A percentile compares a stretch with the other conserved stretches of the same genome.
Conservation (phyloP, 768 basidiomycete genomes). For the Mycena olivaceomarginata region DNA sequence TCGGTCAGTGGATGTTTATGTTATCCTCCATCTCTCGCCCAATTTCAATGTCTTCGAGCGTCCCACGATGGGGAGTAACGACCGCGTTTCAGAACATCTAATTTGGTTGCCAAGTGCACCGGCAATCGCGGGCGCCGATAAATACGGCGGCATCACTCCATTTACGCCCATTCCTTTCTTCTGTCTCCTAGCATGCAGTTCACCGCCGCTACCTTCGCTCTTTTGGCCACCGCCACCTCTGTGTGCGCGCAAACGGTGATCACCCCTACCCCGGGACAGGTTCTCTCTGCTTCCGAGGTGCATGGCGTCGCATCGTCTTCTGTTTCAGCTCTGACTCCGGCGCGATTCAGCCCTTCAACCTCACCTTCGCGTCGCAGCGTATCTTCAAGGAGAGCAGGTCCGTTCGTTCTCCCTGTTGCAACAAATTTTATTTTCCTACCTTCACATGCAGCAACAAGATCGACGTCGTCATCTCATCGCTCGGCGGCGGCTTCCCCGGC, state of each 20-base stretch:
- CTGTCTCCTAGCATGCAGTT: background rate
- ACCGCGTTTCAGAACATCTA: no score
- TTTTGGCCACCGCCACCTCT: background rate
- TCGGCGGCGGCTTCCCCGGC: background rate
- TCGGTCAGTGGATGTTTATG: no score
- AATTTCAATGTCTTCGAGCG: no score
- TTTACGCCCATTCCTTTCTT: no score
- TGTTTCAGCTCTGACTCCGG: no score
- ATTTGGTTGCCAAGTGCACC: no score
- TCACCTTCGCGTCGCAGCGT: slow-evolving; percentile 4
- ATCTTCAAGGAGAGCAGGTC: slow-evolving; percentile 17
- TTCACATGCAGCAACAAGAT: background rate
- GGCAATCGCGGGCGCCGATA: no score
- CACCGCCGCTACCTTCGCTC: background rate
- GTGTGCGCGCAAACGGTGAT: background rate
- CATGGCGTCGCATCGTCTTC: background rate
- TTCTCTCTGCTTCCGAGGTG: background rate
- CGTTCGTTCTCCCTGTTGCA: no score
- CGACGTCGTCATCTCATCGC: slow-evolving; percentile 5
- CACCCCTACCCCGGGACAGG: background rate
- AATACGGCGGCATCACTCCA: no score
- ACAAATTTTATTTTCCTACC: background rate
- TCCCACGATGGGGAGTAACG: no score
- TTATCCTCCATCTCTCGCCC: no score
- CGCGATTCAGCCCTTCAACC: slow-evolving; percentile 14